Evolutionary conservation across 495 filamentous ascomycete species (phyloP), one percentile per base, ranked within the genome.

Genomic region (Delitschia confertaspora): DNA sequence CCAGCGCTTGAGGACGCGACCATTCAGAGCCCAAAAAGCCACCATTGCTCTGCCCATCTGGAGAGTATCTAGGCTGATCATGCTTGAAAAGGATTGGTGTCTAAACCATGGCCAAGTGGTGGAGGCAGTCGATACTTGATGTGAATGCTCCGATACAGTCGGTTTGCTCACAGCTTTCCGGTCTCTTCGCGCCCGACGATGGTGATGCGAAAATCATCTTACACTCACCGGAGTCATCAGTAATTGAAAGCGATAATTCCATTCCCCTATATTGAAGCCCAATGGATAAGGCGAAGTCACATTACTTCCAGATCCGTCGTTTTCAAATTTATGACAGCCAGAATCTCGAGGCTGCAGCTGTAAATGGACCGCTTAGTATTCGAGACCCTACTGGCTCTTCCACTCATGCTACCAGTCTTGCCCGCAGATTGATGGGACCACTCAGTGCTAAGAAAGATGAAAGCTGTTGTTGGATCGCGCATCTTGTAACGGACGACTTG

Each of bases 191-290:
- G 13, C 36, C 41, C 41, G 31, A 55, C 51, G 30, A 23, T 29
- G 36, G 45, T 40, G 35, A 25, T 39, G 25, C 18, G 22, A n/a
- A 11, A 9, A n/a, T 25, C 11, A 6, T 25, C 22, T 14, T 39
- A 10, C 33, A 45, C 29, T 48, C 31, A 55, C 41, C 37, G 45
- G 39, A 53, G 33, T 20, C 22, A 19, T 22, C 20, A 21, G 14
- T 14, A 14, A 38, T 27, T 14, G 23, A 50, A 50, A 9, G 17
- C 24, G 32, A 38, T 27, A 38, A 31, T 24, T 37, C 37, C 45
- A 41, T 42, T 37, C 51, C 23, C 34, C 33, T 16, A 31, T 34
- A 38, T 55, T 41, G 46, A 45, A 42, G 51, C 51, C 51, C 51
- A 49, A 55, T 35, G 4, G 20, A 17, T 14, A 22, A 42, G 46